These are phyloP conservation scores for Candida succiphila DNA, from an alignment of 805 yeast genomes.

Conservation along the genomic window DNA sequence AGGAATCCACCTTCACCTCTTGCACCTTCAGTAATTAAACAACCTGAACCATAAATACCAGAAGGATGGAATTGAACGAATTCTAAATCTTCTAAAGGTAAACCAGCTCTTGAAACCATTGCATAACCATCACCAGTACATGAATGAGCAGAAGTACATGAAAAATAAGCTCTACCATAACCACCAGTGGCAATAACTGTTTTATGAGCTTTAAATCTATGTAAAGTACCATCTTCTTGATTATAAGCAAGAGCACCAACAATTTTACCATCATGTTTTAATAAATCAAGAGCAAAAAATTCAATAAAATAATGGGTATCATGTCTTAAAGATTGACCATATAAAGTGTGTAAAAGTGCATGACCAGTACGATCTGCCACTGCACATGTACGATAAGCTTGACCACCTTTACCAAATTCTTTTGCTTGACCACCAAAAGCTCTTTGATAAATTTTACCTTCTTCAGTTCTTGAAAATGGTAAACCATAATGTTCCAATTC, in stretches of 20 bases:
- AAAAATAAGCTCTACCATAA: conserved; percentile 96
- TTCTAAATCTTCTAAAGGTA: conserved; percentile 95
- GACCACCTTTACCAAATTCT: conserved; percentile 97
- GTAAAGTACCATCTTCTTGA: conserved; percentile 98
- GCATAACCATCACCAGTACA: conserved; percentile 99
- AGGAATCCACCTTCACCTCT: conserved; percentile 99
- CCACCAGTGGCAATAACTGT: conserved; percentile 99
- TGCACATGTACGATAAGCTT: conserved; percentile 98
- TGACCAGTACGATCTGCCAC: conserved; percentile 99
- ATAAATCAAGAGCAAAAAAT: conserved; percentile 88
- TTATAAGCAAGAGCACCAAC: conserved; percentile 96
- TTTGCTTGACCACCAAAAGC: conserved; percentile 98
- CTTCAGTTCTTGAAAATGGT: conserved; percentile 94
- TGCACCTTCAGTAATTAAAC: conserved; percentile 98
- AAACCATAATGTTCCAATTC: conserved; percentile 98
- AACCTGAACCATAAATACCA: conserved; percentile 98
- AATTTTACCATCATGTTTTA: conserved; percentile 93
- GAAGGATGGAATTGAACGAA: conserved; percentile 99
- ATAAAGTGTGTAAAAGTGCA: conserved; percentile 88
- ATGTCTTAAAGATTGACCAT: conserved; percentile 93
- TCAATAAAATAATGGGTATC: conserved; percentile 98
- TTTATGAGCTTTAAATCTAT: conserved; percentile 94
- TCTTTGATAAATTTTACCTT: conserved; percentile 95
- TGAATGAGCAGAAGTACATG: conserved; percentile 98
- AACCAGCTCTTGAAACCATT: conserved; percentile 97